Evolutionary conservation across 768 basidiomycete species (phyloP), one percentile per base, ranked within the genome.

Genomic region (Hygrocybe coccinea): DNA sequence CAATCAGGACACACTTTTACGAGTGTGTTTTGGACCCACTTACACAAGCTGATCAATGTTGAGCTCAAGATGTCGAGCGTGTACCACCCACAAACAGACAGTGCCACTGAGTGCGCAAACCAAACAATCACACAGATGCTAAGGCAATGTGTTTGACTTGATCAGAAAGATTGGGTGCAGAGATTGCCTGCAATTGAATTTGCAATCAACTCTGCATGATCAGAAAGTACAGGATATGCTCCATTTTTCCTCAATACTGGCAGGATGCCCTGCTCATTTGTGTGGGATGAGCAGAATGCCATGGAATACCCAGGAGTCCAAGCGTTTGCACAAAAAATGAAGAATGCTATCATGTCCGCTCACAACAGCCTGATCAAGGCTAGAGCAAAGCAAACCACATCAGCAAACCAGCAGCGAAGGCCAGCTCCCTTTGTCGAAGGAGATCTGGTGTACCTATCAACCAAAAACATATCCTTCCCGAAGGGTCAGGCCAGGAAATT

Each of bases 161-260:
- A 66, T 37, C 69, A 71, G 54, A 60, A 61, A 38, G 64, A 69
- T 44, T 75, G 71, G 72, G 67, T 59, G 1, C 3, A 29, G 2
- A 62, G 58, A 39, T 39, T 74, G 24, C 65, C 70, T 3, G 64
- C 7, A 12, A 70, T 73, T 24, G 71, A 75, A 57, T 75, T 75
- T 61, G 55, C 74, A 0, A 64, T 76, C 17, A 76, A 76, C 49
- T 56, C 50, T 1, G 69, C 74, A 0, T 48, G 65, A 0, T 71
- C 71, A 0, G 68, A 70, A 9, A 63, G 62, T 0, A 76, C 74
- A 2, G 70, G 73, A 1, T 73, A 62, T 53, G 45, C 71, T 0
- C 75, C 73, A 1, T 77, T 76, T 60, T 67, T 66, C 24, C 60
- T 63, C n/a, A 61, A 63, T 39, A 33, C 58, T 7, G 62, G 69